Base-by-base conservation (phyloP, 2,329 filamentous ascomycete species). In the Lizonia empirigonia region DNA sequence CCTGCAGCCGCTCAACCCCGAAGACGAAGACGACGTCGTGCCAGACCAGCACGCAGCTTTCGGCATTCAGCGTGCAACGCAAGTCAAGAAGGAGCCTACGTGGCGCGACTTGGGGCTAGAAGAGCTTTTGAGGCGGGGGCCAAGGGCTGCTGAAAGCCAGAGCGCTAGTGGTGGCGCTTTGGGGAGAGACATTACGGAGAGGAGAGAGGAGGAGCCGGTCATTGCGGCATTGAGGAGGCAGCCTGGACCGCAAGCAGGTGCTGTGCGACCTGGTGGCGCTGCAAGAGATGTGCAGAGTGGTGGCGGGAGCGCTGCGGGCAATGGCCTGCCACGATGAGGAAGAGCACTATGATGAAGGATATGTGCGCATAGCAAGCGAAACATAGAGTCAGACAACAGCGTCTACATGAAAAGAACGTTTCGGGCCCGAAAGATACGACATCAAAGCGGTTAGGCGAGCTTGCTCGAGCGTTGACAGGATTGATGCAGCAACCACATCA, bases 41-140 rank as follows among this genome's bases (percentile, higher is more conserved):
- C 90, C 90, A 0, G 89, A 94, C 72, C 90, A 94, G 75, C 90
- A 94, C 69, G 90, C 90, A 10, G 90, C 90, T 0, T 94, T 94
- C 70, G 90, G 90, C 30, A 94, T 95, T 64, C 85, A 90, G 72
- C 83, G 88, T 60, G 90, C 90, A 8, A 92, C 89, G 13, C 87
- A 91, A 75, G 82, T 82, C 58, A 80, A 79, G 62, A 82, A 81
- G 64, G 88, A 91, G 74, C 81, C 87, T 1, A 85, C 85, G 7
- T 95, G 90, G 90, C 87, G 87, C 68, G 90, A 94, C 67, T 75
- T 93, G 6, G 88, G 89, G 0, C 77, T 94, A n/a, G 80, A 79
- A 5, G 83, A 85, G 50, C 76, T 94, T 65, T 86, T 92, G 83
- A 81, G 77, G 30, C 81, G 82, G 54, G 88, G 85, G 0, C 83